These are phyloP conservation scores for Poa annua DNA, from an alignment of 176 grass and related monocot genomes.

Conservation along the genomic window DNA sequence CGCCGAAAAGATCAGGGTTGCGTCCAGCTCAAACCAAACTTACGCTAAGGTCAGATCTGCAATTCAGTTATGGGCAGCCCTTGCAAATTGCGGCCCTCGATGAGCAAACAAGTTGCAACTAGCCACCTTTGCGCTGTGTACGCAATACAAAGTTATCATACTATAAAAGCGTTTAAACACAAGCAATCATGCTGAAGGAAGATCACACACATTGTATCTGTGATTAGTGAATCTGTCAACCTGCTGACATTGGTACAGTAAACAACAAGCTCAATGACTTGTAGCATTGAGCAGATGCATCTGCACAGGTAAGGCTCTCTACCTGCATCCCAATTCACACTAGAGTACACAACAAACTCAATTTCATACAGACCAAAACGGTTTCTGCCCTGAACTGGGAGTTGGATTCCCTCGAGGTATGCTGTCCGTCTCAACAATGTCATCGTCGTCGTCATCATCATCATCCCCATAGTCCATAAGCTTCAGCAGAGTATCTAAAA, in stretches of 20 bases:
- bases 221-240: neutral
- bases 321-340: constrained; percentile 10
- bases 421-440: constrained; percentile 24
- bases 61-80: neutral
- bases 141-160: neutral
- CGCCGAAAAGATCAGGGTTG: no score
- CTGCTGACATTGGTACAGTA: neutral
- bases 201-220: neutral
- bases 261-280: neutral
- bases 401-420: constrained; percentile 30
- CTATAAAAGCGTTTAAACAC: neutral
- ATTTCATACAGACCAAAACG: constrained; percentile 66
- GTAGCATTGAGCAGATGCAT: constrained; percentile 15
- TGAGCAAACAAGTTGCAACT: neutral
- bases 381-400: constrained; percentile 47
- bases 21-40: no score
- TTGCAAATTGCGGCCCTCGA: neutral
- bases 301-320: constrained; percentile 10
- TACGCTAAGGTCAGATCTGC: neutral
- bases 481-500: constrained; percentile 77
- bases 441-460: constrained; percentile 37
- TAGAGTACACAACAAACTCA: constrained; percentile 5
- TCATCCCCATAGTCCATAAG: constrained; percentile 93
- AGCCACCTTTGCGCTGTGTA: neutral
- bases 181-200: neutral